phyloP scores from a whole-genome alignment of 306 rosid species.

The Medicago truncatula region MtrunA17r5.0-ANR NC_053044.1:34967001-34967500 shows the following conservation, averaged over 20 bases:
- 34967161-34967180: constrained; percentile 82
- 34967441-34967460: constrained; percentile 1
- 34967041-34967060: constrained; percentile 54
- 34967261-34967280: constrained; percentile 9
- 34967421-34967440: not conserved
- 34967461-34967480: not conserved
- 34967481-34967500: constrained; percentile 10
- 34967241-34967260: not conserved
- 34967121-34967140: constrained; percentile 60
- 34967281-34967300: constrained; percentile 55
- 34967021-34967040: constrained; percentile 58
- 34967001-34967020: constrained; percentile 73
- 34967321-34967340: constrained; percentile 30
- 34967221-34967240: not conserved
- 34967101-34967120: constrained; percentile 62
- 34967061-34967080: constrained; percentile 54
- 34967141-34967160: constrained; percentile 58
- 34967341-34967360: constrained; percentile 40
- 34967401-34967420: constrained; percentile 46
- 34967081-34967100: constrained; percentile 44
- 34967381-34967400: constrained; percentile 41
- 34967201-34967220: not conserved
- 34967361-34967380: constrained; percentile 62
- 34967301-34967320: constrained; percentile 15
- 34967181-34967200: not conserved